Evolutionary conservation across 768 basidiomycete species (phyloP).

Genomic region (Pisolithus sp.): DNA sequence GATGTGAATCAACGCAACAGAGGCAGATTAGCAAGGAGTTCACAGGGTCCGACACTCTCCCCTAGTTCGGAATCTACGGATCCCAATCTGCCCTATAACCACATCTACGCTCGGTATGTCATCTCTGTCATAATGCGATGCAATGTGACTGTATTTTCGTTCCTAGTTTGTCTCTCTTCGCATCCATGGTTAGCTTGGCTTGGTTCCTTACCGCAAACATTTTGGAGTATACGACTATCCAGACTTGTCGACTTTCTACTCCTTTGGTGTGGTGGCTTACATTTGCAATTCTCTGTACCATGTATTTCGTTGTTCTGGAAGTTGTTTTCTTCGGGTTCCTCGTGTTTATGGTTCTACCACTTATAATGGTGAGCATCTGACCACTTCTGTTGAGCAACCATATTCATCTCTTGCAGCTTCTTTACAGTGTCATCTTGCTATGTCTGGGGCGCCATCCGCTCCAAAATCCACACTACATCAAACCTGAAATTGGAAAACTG

Average conservation of each 20-base stretch:
- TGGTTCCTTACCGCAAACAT: constrained; percentile 85
- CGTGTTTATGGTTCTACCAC: constrained; percentile 72
- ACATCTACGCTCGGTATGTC: constrained; percentile 24
- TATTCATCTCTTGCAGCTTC: constrained; percentile 38
- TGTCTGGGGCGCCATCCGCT: constrained; percentile 77
- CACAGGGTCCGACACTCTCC: neutral
- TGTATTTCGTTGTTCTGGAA: constrained; percentile 71
- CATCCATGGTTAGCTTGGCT: constrained; percentile 63
- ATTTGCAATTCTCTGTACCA: constrained; percentile 72
- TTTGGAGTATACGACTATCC: constrained; percentile 68
- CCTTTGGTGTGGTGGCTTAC: constrained; percentile 86
- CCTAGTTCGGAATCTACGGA: constrained; percentile 20
- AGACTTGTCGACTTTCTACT: constrained; percentile 64
- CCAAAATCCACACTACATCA: constrained; percentile 66
- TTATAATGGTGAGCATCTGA: constrained; percentile 58
- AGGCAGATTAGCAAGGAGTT: constrained; percentile 14
- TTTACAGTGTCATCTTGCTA: constrained; percentile 74
- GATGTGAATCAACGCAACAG: constrained; percentile 13
- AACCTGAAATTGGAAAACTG: constrained; percentile 73
- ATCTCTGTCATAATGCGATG: neutral
- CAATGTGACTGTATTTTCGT: constrained; percentile 9
- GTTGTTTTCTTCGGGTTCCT: constrained; percentile 69
- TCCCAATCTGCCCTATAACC: constrained; percentile 18
- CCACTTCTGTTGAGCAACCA: neutral
- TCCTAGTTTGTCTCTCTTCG: constrained; percentile 53